phyloP scores from a whole-genome alignment of 345 rosid genomes.

The Clausena lansium region DNA sequence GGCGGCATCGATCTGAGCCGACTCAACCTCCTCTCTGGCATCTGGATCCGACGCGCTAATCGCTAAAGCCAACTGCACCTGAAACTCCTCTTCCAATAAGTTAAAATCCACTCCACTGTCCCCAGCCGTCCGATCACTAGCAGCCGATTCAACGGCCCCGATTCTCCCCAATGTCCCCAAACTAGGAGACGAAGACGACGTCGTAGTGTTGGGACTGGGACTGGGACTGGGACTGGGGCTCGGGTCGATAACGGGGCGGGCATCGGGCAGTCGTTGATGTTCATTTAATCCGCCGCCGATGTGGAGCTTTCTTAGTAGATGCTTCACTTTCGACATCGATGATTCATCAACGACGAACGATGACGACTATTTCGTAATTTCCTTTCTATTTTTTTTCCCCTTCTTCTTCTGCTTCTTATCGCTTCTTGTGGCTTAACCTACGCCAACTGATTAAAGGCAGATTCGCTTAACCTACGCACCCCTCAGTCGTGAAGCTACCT shows the following conservation, averaged over 20 bases:
- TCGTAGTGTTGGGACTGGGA: slow-evolving; percentile 30
- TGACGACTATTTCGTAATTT: slow-evolving; percentile 21
- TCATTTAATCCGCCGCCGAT: slow-evolving; percentile 71
- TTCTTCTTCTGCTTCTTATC: slow-evolving; percentile 9
- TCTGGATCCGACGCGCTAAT: slow-evolving; percentile 90
- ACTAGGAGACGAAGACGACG: slow-evolving; percentile 41
- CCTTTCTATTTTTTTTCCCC: slow-evolving; percentile 13
- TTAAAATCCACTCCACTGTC: slow-evolving; percentile 50
- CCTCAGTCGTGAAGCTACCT: slow-evolving; percentile 57
- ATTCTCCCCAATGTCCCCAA: slow-evolving; percentile 42
- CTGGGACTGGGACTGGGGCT: slow-evolving; percentile 37
- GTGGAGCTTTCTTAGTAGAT: slow-evolving; percentile 85
- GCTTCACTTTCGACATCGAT: slow-evolving; percentile 92
- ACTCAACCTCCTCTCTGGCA: slow-evolving; percentile 62
- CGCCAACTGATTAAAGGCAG: slow-evolving; percentile 43
- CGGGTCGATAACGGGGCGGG: slow-evolving; percentile 42
- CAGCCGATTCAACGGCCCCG: slow-evolving; percentile 47
- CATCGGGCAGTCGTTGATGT: slow-evolving; percentile 48
- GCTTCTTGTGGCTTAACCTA: slow-evolving; percentile 42
- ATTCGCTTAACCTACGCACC: slow-evolving; percentile 76
- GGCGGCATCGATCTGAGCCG: slow-evolving; percentile 94
- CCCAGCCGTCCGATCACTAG: slow-evolving; percentile 39
- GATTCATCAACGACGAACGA: slow-evolving; percentile 56
- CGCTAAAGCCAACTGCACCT: slow-evolving; percentile 92
- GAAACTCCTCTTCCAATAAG: slow-evolving; percentile 89